Conservation (phyloP, 257 asterid genomes). For the Nicotiana obtusifolia region DNA sequence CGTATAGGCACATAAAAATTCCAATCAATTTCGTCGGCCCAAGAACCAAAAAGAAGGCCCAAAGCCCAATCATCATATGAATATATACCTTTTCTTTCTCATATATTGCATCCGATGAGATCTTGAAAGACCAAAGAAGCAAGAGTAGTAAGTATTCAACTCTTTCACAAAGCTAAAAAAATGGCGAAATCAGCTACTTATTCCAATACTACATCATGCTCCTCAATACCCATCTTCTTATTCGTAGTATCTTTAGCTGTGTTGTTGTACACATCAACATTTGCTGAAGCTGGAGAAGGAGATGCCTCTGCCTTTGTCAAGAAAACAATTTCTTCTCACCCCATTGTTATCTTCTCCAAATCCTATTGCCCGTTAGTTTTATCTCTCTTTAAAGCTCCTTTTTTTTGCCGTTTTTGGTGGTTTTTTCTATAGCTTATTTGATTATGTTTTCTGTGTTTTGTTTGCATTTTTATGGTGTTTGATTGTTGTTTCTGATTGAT, state of each 20-base stretch:
- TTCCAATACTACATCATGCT: neutral
- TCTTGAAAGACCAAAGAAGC: neutral
- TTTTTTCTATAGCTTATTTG: neutral
- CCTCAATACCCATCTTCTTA: neutral
- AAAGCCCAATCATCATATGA: neutral
- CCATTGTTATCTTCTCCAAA: slow-evolving; percentile 82
- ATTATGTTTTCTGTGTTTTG: neutral
- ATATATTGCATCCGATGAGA: neutral
- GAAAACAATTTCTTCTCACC: slow-evolving; percentile 57
- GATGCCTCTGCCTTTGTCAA: slow-evolving; percentile 39
- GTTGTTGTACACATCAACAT: neutral
- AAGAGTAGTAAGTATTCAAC: neutral
- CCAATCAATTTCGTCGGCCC: neutral
- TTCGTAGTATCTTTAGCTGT: neutral
- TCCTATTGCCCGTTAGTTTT: slow-evolving; percentile 75
- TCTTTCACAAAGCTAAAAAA: slow-evolving; percentile 3
- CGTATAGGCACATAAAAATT: no score
- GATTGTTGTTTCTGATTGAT: neutral
- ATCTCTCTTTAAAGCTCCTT: neutral
- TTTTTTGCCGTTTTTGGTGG: neutral
- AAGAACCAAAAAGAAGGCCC: neutral
- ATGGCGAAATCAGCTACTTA: slow-evolving; percentile 15
- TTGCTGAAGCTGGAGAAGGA: slow-evolving; percentile 5
- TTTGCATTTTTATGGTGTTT: neutral
- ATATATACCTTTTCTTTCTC: neutral